phyloP scores from a whole-genome alignment of 2,329 filamentous ascomycete species.

The Fusarium stilboides region DNA sequence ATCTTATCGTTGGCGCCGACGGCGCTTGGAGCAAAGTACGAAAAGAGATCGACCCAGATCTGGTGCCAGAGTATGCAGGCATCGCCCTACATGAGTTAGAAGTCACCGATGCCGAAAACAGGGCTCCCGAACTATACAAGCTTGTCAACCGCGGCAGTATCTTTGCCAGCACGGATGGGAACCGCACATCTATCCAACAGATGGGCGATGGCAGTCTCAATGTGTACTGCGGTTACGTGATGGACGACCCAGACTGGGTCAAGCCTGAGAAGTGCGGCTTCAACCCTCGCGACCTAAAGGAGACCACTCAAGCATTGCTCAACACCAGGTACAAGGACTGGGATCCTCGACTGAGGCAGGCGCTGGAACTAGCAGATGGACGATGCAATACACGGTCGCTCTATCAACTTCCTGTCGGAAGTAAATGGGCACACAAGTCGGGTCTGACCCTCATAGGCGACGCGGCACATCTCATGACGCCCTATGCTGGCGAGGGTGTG shows the following conservation, averaged over 20 bases:
- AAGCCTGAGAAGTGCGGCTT: conserved; percentile 59
- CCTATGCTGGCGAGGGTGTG: conserved; percentile 72
- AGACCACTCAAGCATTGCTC: conserved; percentile 58
- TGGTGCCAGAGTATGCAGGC: conserved; percentile 63
- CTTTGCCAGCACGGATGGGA: conserved; percentile 61
- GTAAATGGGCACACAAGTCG: conserved; percentile 62
- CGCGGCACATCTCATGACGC: conserved; percentile 72
- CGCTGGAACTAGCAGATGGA: conserved; percentile 59
- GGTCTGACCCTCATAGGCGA: conserved; percentile 72
- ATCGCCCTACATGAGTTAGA: conserved; percentile 61
- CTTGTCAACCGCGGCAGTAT: conserved; percentile 64
- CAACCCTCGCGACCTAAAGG: conserved; percentile 57
- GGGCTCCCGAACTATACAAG: conserved; percentile 60
- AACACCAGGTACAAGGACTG: conserved; percentile 57
- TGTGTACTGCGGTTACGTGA: conserved; percentile 57
- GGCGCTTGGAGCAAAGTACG: conserved; percentile 58
- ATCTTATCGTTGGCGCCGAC: conserved; percentile 57
- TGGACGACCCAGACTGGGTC: conserved; percentile 58
- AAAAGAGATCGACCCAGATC: conserved; percentile 52
- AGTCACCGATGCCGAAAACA: conserved; percentile 58
- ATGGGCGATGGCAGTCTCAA: conserved; percentile 65
- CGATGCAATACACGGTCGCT: conserved; percentile 61
- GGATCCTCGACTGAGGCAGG: conserved; percentile 59
- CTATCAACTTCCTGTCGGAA: conserved; percentile 67
- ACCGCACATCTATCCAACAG: conserved; percentile 57